These are phyloP conservation scores for Puccinia brachypodii DNA, from an alignment of 1,284 basidiomycete species.

Conservation along the genomic window DNA sequence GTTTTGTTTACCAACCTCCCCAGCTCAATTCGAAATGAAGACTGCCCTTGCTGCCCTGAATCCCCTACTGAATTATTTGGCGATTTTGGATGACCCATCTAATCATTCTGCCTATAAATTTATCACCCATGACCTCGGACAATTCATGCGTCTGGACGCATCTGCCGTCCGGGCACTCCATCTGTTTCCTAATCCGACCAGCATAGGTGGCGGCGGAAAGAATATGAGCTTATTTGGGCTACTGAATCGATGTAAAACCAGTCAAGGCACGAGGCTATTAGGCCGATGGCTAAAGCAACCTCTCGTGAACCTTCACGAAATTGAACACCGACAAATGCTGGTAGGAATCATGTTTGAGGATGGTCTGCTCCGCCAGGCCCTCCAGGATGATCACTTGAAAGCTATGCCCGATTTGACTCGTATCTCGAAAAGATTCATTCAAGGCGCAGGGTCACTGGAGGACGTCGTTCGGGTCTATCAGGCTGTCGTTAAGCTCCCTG, in stretches of 20 bases:
- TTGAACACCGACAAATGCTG: slow-evolving; percentile 79
- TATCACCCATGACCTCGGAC: slow-evolving; percentile 82
- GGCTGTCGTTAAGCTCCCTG: slow-evolving; percentile 75
- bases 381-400: slow-evolving; percentile 86
- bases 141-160: slow-evolving; percentile 93
- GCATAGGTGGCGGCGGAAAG: slow-evolving; percentile 64
- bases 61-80: slow-evolving; percentile 80
- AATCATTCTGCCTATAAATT: slow-evolving; percentile 82
- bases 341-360: slow-evolving; percentile 86
- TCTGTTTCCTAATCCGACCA: slow-evolving; percentile 70
- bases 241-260: slow-evolving; percentile 92
- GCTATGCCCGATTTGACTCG: slow-evolving; percentile 92
- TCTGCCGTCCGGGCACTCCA: slow-evolving; percentile 89
- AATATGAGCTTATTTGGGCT: slow-evolving; percentile 86
- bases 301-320: slow-evolving; percentile 87
- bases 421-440: slow-evolving; percentile 88
- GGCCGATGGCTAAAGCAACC: slow-evolving; percentile 97
- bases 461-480: slow-evolving; percentile 97
- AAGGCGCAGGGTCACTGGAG: slow-evolving; percentile 77
- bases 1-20: background rate
- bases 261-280: slow-evolving; percentile 86
- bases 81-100: slow-evolving; percentile 74
- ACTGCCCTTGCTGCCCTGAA: slow-evolving; percentile 75
- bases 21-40: slow-evolving; percentile 75
- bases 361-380: slow-evolving; percentile 67